Percentiles rank a stretch among this genome's conserved stretches.
phyloP scores from a whole-genome alignment of 495 filamentous ascomycete genomes.

The Lasiosphaeria ovina region DNA sequence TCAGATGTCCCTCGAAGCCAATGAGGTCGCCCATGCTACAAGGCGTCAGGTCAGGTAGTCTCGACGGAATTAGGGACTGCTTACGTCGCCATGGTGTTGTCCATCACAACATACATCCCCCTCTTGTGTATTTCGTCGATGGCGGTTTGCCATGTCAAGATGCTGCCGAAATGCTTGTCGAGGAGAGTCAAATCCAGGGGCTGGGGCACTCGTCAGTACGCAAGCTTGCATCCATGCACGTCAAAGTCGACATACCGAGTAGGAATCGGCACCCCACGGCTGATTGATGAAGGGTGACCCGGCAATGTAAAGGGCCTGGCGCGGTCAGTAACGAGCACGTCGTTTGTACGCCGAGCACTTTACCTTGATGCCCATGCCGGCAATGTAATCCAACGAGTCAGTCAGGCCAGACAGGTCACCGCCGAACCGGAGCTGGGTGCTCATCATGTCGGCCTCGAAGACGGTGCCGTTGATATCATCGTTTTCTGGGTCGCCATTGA shows the following conservation, averaged over 20 bases:
- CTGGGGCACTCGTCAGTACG: constrained; percentile 16
- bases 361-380: constrained; percentile 70
- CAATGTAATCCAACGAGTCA: constrained; percentile 69
- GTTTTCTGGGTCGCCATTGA: constrained; percentile 70
- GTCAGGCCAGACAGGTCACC: constrained; percentile 65
- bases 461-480: constrained; percentile 67
- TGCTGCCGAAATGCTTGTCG: constrained; percentile 66
- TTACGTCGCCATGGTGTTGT: constrained; percentile 67
- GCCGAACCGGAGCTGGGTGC: constrained; percentile 72
- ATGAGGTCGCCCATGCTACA: constrained; percentile 63
- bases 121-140: constrained; percentile 64
- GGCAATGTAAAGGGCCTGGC: constrained; percentile 65
- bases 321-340: constrained; percentile 10
- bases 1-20: constrained; percentile 65
- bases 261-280: constrained; percentile 69
- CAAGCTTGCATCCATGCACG: neutral
- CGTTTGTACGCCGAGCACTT: neutral
- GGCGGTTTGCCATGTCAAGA: constrained; percentile 61
- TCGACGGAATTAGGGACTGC: neutral
- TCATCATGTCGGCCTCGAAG: constrained; percentile 67
- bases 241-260: constrained; percentile 36
- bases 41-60: constrained; percentile 11
- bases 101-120: constrained; percentile 70
- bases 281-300: constrained; percentile 68
- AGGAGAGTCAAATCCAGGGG: constrained; percentile 69